phyloP scores from a whole-genome alignment of 2,329 filamentous ascomycete species.

The Colletotrichum lini region DNA sequence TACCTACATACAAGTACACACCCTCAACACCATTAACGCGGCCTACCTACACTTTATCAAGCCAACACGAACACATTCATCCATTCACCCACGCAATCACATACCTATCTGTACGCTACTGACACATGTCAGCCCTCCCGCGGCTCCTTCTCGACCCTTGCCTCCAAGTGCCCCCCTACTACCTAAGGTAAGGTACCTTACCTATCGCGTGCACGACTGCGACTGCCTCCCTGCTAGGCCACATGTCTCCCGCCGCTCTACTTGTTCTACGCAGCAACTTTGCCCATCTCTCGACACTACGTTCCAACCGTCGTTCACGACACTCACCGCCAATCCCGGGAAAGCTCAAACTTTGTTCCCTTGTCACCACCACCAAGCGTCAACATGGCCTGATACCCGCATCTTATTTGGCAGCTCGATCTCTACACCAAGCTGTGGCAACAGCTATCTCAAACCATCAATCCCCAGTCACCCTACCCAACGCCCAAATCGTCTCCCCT shows the following conservation, averaged over 20 bases:
- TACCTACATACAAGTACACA: not conserved
- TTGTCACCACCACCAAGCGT: conserved; percentile 20
- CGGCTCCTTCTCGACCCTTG: not conserved
- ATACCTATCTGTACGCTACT: not conserved
- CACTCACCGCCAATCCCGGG: conserved; percentile 17
- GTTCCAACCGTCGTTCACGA: conserved; percentile 33
- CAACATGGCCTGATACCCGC: conserved; percentile 36
- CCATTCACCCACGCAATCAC: not conserved
- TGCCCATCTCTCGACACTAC: conserved; percentile 31
- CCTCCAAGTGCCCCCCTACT: not conserved
- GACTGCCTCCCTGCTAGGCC: conserved; percentile 26
- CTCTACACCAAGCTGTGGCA: conserved; percentile 32
- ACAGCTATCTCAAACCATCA: conserved; percentile 41
- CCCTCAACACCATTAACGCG: not conserved
- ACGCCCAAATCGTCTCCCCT: not conserved
- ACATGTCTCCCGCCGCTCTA: conserved; percentile 29
- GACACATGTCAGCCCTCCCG: conserved; percentile 31
- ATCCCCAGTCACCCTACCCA: conserved; percentile 15
- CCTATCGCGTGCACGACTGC: not conserved
- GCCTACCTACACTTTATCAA: too few relatives aligned
- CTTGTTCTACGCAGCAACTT: conserved; percentile 30
- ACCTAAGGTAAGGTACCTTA: not conserved
- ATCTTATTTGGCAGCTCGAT: conserved; percentile 40
- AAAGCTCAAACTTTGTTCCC: conserved; percentile 31
- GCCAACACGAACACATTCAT: not conserved